Evolutionary conservation across 768 basidiomycete species (phyloP), one percentile per base, ranked within the genome.

Genomic region (Mrakia blollopis): DNA sequence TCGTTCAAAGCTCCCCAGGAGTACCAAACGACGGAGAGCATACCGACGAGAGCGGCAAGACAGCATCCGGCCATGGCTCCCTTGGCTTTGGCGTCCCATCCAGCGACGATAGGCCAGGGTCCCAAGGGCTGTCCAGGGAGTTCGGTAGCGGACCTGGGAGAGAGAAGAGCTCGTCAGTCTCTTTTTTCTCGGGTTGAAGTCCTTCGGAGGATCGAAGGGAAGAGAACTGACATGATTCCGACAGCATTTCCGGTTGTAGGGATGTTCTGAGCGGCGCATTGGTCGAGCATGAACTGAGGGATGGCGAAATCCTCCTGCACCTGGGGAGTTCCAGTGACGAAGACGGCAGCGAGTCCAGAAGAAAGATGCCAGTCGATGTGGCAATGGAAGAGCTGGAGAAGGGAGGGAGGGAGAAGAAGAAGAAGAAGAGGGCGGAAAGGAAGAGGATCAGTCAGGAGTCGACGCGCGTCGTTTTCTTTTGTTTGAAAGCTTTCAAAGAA

Each of bases 1-100:
- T 93, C 93, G 63, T 90, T 87, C 78, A 92, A 85, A 7, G 88
- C 89, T n/a, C 92, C 92, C 65, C 89, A 85, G 52, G 90, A 85
- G 84, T 98, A 98, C 93, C 94, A 98, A 54, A 89, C 85, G 41
- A 96, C 92, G 0, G 89, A 87, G 11, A 85, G 79, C 90, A 97
- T 91, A 0, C 96, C 96, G 54, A 96, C 78, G 21, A 92, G 85
- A 1, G 93, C 94, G 1, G 92, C 88, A 73, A 98, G 84, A 52
- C 98, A 89, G 79, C 91, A 93, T 28, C 90, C 91, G 28, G 82
- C 82, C 69, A 84, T 77, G 67, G 76, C 65, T n/a, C 77, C 80
- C 75, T 76, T 79, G 37, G 83, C 85, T 75, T 84, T 84, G 54
- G 83, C 77, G 47, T 82, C 83, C 84, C 84, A 85, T 68, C 83